Evolutionary conservation across 164 flowering plant species (phyloP), one percentile per base, ranked within the genome.

Genomic region (Dillenia turbinata): DNA sequence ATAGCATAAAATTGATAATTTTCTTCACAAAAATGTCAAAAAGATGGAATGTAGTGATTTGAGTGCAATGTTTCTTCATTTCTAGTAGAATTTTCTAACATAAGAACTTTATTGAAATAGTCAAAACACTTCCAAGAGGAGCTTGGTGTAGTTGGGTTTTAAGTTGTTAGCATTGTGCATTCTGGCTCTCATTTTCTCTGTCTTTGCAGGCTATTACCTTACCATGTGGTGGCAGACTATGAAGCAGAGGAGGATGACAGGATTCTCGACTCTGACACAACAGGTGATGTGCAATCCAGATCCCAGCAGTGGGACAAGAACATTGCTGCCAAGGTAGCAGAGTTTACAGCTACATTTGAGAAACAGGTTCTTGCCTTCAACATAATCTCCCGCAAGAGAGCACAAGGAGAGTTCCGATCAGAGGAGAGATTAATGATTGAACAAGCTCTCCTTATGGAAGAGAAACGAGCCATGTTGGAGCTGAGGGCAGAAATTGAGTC

Each of bases 221-320:
- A 94, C 71, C 99, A 91, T 77, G 99, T 94, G 3, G 96, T 91
- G 68, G 99, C 99, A 16, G 99, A 94, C 72, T 94, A 94, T 76
- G 99, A 94, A 76, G 97, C 97, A 10, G 97, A 94, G 74, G 97
- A 91, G 68, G 99, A 91, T 73, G 97, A 94, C 76, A 84, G 87
- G 74, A 84, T 94, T 56, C 95, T 94, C 48, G 97, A 91, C 72
- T 86, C 97, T 43, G 97, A 92, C 73, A 81, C 90, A n/a, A 89
- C 96, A 10, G 97, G 97, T 14, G 87, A 79, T 68, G 80, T 88
- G 80, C 86, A 77, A 4, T 91, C 97, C 12, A 91, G 99, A 17
- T 80, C 89, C 3, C 99, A 94, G 80, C 99, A 91, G 66, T 94
- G 99, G 99, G 99, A 91, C 75, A 81, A 89, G 71, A 94, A 84